Evolutionary conservation across 139 green algal species (phyloP).

Genomic region (Micromonas commoda): DNA sequence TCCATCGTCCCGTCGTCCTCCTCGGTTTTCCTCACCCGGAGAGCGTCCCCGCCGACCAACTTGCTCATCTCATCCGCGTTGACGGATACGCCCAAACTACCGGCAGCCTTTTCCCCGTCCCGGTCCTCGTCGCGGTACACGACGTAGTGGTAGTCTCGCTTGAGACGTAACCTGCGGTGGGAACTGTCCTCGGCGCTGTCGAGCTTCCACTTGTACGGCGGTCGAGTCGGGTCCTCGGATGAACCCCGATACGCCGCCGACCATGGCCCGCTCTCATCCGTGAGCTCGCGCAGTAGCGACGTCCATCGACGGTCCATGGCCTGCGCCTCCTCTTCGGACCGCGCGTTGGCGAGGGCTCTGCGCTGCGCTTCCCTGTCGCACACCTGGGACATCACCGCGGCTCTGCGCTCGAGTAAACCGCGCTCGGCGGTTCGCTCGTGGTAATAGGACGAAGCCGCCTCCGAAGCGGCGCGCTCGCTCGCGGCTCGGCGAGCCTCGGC

Average conservation of each 20-base stretch:
- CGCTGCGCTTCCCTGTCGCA: neutral
- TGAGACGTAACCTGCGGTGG: constrained; percentile 4
- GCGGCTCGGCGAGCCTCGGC: neutral
- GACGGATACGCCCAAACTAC: neutral
- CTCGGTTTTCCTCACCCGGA: neutral
- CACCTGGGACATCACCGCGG: neutral
- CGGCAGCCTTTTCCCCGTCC: no score
- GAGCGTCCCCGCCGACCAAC: neutral
- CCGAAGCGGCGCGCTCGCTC: neutral
- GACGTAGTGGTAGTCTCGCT: constrained; percentile 10
- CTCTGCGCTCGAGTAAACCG: neutral
- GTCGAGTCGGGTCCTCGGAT: neutral
- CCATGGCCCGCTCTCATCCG: constrained; percentile 2
- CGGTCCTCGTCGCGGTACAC: neutral
- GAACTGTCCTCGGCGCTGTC: constrained; percentile 15
- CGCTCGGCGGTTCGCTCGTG: neutral
- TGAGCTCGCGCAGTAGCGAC: neutral
- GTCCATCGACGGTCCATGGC: neutral
- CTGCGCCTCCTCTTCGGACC: neutral
- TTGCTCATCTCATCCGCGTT: neutral
- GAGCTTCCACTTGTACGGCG: constrained; percentile 18
- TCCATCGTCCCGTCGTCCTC: neutral
- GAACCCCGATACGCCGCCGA: neutral
- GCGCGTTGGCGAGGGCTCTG: neutral
- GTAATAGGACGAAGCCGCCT: neutral